Conservation (phyloP, 371 early-diverging fungal species). For the Smittium culicis region DNA sequence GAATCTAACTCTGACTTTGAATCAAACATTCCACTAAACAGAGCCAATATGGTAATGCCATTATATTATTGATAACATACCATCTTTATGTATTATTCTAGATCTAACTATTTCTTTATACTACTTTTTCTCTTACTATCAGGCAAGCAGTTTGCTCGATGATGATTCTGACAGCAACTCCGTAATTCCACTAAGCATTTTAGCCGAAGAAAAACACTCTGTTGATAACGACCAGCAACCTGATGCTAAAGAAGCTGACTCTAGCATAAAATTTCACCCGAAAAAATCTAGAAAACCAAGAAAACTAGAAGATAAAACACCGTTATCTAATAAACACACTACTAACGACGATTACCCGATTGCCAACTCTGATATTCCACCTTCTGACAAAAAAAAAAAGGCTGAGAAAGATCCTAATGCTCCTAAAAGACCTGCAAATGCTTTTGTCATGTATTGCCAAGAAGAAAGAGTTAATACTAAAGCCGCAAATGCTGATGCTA, state of each 20-base stretch:
- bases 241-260: conserved; percentile 15
- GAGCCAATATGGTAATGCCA: too few relatives aligned
- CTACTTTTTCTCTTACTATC: background rate
- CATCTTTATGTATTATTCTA: too few relatives aligned
- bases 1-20: conserved; percentile 9
- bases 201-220: conserved; percentile 6
- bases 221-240: conserved; percentile 5
- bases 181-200: background rate
- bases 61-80: too few relatives aligned
- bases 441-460: conserved; percentile 33
- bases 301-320: conserved; percentile 14
- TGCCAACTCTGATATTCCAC: background rate
- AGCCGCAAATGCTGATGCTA: conserved; percentile 19
- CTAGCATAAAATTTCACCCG: background rate
- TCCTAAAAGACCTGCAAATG: conserved; percentile 32
- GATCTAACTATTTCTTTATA: too few relatives aligned
- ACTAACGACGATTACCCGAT: background rate
- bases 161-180: conserved; percentile 7
- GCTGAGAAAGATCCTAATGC: conserved; percentile 29
- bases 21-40: conserved; percentile 2
- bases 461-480: conserved; percentile 27
- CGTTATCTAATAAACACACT: background rate
- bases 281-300: conserved; percentile 18
- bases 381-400: conserved; percentile 9
- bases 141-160: background rate